Percentiles rank a stretch among this genome's conserved stretches.
Evolutionary conservation across 2,329 filamentous ascomycete species (phyloP).

Genomic region (Ophiobolus disseminans): DNA sequence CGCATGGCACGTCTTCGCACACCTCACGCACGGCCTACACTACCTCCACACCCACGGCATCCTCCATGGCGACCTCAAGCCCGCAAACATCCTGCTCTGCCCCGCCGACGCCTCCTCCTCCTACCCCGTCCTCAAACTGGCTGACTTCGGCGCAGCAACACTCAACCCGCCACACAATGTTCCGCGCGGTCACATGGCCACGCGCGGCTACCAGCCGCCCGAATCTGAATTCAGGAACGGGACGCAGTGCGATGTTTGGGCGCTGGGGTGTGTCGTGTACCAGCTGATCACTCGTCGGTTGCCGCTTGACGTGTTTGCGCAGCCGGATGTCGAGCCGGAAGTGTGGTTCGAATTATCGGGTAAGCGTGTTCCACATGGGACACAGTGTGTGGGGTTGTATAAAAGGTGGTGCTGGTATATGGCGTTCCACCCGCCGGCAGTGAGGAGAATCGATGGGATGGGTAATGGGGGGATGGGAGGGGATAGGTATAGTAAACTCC

Average conservation of each 20-base stretch:
- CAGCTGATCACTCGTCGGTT: background rate
- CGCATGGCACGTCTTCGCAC: background rate
- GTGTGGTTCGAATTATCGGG: slow-evolving; percentile 2
- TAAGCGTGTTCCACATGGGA: background rate
- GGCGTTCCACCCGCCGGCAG: background rate
- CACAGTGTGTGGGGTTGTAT: background rate
- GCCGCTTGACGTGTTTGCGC: background rate
- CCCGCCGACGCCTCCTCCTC: background rate
- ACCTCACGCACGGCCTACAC: slow-evolving; percentile 10
- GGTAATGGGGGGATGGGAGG: too few relatives aligned
- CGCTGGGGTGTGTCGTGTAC: background rate
- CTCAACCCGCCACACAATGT: background rate
- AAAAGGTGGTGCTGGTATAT: background rate
- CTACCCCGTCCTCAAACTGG: slow-evolving; percentile 3
- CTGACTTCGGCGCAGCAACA: slow-evolving; percentile 5
- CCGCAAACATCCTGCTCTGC: slow-evolving; percentile 19
- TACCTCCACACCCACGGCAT: slow-evolving; percentile 12
- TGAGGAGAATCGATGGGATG: background rate
- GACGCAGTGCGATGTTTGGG: background rate
- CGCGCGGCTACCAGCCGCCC: background rate
- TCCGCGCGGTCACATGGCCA: background rate
- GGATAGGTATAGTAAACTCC: slow-evolving; percentile 7
- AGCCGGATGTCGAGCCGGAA: background rate
- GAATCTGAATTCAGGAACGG: background rate
- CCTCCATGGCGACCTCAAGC: slow-evolving; percentile 10